Conservation (phyloP, 2,329 filamentous ascomycete species). For the Dryadomyces sulphureus region DNA sequence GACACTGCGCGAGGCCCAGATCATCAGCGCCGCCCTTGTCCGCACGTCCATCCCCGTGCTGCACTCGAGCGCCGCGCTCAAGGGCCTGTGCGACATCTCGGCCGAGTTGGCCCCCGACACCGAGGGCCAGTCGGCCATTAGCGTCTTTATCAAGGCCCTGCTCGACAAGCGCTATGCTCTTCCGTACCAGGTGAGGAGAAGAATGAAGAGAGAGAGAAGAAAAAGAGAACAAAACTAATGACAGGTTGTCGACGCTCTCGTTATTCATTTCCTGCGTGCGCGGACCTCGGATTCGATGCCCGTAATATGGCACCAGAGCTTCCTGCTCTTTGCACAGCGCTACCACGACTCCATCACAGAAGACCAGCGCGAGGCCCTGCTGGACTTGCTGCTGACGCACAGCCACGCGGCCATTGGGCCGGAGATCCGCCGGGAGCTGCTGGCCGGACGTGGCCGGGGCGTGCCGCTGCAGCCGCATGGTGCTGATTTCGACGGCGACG, state of each 20-base stretch:
- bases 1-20: slow-evolving; percentile 81
- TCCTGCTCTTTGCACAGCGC: slow-evolving; percentile 82
- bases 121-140: slow-evolving; percentile 81
- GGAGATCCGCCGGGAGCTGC: slow-evolving; percentile 74
- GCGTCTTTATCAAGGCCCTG: slow-evolving; percentile 85
- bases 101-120: slow-evolving; percentile 75
- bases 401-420: slow-evolving; percentile 83
- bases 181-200: slow-evolving; percentile 59
- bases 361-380: slow-evolving; percentile 73
- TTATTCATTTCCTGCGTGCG: slow-evolving; percentile 72
- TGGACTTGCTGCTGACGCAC: slow-evolving; percentile 72
- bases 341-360: slow-evolving; percentile 93
- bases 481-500: slow-evolving; percentile 55
- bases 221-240: not conserved
- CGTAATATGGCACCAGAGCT: slow-evolving; percentile 90
- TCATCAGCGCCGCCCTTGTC: slow-evolving; percentile 73
- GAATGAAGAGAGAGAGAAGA: not conserved
- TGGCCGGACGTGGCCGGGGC: slow-evolving; percentile 77
- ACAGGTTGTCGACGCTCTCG: slow-evolving; percentile 83
- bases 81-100: slow-evolving; percentile 85
- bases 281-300: slow-evolving; percentile 36
- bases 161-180: slow-evolving; percentile 96
- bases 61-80: slow-evolving; percentile 81
- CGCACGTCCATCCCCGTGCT: slow-evolving; percentile 79
- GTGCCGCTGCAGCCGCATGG: slow-evolving; percentile 47